These are phyloP conservation scores for Vitis vinifera DNA, from an alignment of 164 flowering plant species.

Conservation along the genomic window DNA sequence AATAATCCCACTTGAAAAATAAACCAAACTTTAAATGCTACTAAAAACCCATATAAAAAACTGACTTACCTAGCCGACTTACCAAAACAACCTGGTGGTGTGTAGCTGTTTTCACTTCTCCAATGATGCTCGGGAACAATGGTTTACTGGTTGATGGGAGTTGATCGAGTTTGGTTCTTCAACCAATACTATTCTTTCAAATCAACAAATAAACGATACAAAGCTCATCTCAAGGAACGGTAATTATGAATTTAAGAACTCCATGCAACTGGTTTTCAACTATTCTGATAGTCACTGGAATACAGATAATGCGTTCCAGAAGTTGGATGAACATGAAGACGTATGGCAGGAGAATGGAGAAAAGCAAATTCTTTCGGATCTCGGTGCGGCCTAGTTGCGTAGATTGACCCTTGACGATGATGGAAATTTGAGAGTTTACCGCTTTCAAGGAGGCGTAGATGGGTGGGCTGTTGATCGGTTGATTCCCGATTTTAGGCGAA, in stretches of 20 bases:
- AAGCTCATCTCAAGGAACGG: conserved; percentile 34
- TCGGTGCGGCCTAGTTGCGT: conserved; percentile 19
- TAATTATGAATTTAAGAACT: conserved; percentile 30
- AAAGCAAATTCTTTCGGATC: conserved; percentile 35
- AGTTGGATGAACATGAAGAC: conserved; percentile 28
- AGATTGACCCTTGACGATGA: conserved; percentile 42
- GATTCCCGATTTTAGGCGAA: conserved; percentile 49
- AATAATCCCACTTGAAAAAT: too few relatives aligned
- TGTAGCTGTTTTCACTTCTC: too few relatives aligned
- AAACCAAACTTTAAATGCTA: too few relatives aligned
- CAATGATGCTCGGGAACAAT: too few relatives aligned
- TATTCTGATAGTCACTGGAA: conserved; percentile 35
- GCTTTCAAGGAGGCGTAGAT: conserved; percentile 23
- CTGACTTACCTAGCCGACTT: too few relatives aligned
- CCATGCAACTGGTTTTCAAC: conserved; percentile 25
- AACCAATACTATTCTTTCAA: conserved; percentile 52
- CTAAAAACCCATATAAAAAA: too few relatives aligned
- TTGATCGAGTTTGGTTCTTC: conserved; percentile 17
- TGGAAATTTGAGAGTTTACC: conserved; percentile 59
- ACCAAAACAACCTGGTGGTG: too few relatives aligned
- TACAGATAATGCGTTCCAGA: conserved; percentile 4
- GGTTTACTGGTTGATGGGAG: too few relatives aligned
- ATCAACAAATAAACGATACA: conserved; percentile 17
- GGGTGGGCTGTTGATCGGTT: conserved; percentile 54
- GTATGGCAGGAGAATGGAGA: conserved; percentile 1